phyloP scores from a whole-genome alignment of 345 rosid genomes.

The Euphorbia lathyris region DNA sequence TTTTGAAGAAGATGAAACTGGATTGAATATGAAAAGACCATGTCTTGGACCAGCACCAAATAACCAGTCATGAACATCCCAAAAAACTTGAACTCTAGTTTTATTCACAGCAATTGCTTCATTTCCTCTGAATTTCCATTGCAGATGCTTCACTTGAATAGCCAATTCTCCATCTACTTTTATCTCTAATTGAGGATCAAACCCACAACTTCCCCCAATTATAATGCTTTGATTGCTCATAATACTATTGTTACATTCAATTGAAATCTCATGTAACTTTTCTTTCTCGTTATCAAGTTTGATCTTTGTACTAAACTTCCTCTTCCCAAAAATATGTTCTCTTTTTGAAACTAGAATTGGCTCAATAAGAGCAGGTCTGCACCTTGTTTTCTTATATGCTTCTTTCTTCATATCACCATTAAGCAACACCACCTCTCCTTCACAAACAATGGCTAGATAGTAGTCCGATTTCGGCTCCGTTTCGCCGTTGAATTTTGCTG shows the following conservation, averaged over 20 bases:
- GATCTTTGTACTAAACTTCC: conserved; percentile 39
- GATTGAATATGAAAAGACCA: conserved; percentile 49
- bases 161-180: conserved; percentile 44
- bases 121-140: conserved; percentile 62
- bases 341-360: conserved; percentile 45
- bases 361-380: conserved; percentile 53
- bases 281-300: conserved; percentile 39
- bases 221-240: not conserved
- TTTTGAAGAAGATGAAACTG: conserved; percentile 25
- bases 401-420: conserved; percentile 46
- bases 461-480: conserved; percentile 49
- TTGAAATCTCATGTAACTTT: conserved; percentile 37
- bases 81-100: conserved; percentile 40
- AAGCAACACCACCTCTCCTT: conserved; percentile 54
- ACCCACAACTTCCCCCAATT: conserved; percentile 8
- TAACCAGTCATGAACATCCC: conserved; percentile 62
- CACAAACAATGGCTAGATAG: conserved; percentile 52
- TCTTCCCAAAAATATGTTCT: conserved; percentile 54
- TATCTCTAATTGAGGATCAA: conserved; percentile 43
- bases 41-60: conserved; percentile 54
- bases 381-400: conserved; percentile 40
- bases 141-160: conserved; percentile 46
- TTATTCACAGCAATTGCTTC: conserved; percentile 31
- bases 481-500: conserved; percentile 49
- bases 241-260: conserved; percentile 27